A percentile compares a stretch with the other conserved stretches of the same genome.
Conservation (phyloP, 2,329 filamentous ascomycete species). For the Blastomyces silverae region DNA sequence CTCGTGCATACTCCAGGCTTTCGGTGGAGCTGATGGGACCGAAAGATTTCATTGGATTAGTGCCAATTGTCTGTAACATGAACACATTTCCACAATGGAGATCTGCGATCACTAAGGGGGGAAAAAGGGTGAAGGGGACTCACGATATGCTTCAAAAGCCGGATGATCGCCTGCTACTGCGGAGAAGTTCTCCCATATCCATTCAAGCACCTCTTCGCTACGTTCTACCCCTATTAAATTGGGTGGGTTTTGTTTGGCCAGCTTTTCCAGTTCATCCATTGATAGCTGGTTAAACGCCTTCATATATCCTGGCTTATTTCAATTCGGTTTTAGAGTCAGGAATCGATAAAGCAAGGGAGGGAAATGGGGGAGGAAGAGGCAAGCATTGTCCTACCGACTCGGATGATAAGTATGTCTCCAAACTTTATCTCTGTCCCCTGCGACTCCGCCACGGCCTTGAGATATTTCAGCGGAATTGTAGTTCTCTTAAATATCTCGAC, state of each 20-base stretch:
- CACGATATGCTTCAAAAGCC: slow-evolving; percentile 44
- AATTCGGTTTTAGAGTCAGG: not conserved
- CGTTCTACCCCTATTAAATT: slow-evolving; percentile 47
- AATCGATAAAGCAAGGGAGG: not conserved
- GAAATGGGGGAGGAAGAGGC: slow-evolving; percentile 23
- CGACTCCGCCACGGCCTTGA: slow-evolving; percentile 38
- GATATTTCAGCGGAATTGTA: slow-evolving; percentile 33
- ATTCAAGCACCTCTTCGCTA: slow-evolving; percentile 46
- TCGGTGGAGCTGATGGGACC: slow-evolving; percentile 12
- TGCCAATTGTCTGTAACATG: not conserved
- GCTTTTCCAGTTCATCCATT: slow-evolving; percentile 11
- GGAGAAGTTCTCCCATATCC: slow-evolving; percentile 55
- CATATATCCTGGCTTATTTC: slow-evolving; percentile 20
- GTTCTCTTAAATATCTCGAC: slow-evolving; percentile 41
- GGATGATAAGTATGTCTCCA: slow-evolving; percentile 51
- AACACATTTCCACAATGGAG: not conserved
- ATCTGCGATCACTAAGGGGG: slow-evolving; percentile 26
- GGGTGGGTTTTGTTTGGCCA: slow-evolving; percentile 23
- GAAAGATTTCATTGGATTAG: not conserved
- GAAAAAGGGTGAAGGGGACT: slow-evolving; percentile 31
- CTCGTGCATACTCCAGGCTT: slow-evolving; percentile 36
- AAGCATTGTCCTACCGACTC: slow-evolving; percentile 40
- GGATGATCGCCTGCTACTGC: slow-evolving; percentile 54
- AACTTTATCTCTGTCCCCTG: slow-evolving; percentile 42
- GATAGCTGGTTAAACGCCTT: slow-evolving; percentile 16